These are phyloP conservation scores for Rossbeevera mucosa DNA, from an alignment of 768 basidiomycete genomes.

Conservation along the genomic window DNA sequence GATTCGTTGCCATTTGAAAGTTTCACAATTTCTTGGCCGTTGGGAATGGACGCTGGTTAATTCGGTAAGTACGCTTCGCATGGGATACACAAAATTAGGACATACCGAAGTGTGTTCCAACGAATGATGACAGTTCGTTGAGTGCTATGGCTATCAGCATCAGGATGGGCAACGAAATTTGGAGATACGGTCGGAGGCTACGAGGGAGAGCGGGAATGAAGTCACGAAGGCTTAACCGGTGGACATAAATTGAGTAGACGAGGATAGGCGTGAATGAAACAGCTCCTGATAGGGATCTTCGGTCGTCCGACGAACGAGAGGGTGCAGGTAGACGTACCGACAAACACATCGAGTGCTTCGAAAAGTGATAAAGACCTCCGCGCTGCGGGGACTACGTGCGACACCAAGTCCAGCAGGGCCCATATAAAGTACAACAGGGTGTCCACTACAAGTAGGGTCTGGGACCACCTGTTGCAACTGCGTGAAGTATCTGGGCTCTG, in stretches of 20 bases:
- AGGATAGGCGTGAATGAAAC: constrained; percentile 64
- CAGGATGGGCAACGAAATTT: constrained; percentile 44
- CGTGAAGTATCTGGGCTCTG: constrained; percentile 1
- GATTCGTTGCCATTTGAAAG: constrained; percentile 37
- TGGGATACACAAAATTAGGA: neutral
- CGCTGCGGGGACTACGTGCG: constrained; percentile 50
- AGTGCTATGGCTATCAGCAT: constrained; percentile 52
- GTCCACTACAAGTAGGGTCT: constrained; percentile 59
- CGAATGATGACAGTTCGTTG: constrained; percentile 63
- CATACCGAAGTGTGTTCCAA: constrained; percentile 55
- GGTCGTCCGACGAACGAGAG: neutral
- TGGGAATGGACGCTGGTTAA: constrained; percentile 7
- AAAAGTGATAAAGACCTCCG: constrained; percentile 44
- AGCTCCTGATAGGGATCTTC: constrained; percentile 32
- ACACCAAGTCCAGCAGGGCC: constrained; percentile 56
- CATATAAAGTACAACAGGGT: constrained; percentile 57
- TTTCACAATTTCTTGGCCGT: constrained; percentile 32
- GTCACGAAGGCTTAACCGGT: constrained; percentile 48
- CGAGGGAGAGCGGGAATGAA: constrained; percentile 51
- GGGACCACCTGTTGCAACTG: constrained; percentile 36
- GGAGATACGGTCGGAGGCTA: constrained; percentile 42
- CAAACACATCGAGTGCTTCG: constrained; percentile 49
- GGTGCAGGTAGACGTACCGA: constrained; percentile 47
- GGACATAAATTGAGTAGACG: constrained; percentile 59
- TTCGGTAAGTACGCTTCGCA: neutral